Conservation (phyloP, 1,139 yeast species). For the Candida sp. region DNA sequence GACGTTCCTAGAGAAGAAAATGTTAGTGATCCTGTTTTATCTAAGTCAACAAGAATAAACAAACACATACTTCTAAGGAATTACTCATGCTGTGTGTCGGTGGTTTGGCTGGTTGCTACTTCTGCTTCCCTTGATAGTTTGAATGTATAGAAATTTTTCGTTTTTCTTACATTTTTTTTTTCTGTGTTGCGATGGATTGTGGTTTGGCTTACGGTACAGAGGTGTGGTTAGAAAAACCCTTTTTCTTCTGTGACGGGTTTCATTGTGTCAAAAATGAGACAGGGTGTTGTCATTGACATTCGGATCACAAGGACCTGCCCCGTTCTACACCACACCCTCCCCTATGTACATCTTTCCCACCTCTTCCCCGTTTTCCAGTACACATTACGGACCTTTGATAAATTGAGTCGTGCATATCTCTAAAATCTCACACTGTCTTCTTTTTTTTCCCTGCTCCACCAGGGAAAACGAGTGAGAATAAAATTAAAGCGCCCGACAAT, state of each 20-base stretch:
- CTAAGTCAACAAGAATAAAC: neutral
- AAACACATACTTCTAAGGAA: slow-evolving; percentile 48
- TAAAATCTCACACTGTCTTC: neutral
- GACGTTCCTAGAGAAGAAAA: slow-evolving; percentile 61
- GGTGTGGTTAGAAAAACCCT: neutral
- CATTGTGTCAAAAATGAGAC: too few species aligned
- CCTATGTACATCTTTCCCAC: too few species aligned
- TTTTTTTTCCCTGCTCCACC: neutral
- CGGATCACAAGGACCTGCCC: too few species aligned
- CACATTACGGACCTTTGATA: neutral
- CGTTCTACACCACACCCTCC: too few species aligned
- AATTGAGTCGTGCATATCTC: slow-evolving; percentile 1
- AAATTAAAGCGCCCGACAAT: neutral
- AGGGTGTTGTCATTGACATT: too few species aligned
- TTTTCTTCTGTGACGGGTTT: too few species aligned
- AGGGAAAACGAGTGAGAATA: neutral
- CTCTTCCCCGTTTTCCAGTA: too few species aligned
- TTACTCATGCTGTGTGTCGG: slow-evolving; percentile 10
- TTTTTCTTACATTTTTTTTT: slow-evolving; percentile 2
- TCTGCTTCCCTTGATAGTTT: neutral
- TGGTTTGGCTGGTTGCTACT: neutral
- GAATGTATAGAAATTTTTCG: slow-evolving; percentile 1
- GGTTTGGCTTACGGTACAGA: neutral
- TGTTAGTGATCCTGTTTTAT: slow-evolving; percentile 24
- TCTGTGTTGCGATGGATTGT: slow-evolving; percentile 2